These are phyloP conservation scores for Globisporangium nunn DNA, from an alignment of 352 stramenopile species.

Conservation along the genomic window DNA sequence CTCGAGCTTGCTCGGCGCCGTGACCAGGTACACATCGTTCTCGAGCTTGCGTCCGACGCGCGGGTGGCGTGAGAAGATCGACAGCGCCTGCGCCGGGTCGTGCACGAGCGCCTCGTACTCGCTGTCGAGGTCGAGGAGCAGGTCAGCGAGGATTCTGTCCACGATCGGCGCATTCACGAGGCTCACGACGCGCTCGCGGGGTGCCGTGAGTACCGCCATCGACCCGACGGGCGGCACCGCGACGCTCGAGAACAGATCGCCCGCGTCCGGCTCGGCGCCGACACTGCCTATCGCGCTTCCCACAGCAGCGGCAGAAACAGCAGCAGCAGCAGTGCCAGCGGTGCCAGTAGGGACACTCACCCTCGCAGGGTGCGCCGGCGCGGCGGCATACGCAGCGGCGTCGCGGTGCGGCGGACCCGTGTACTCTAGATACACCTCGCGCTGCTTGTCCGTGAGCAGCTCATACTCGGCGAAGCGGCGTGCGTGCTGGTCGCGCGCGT, in stretches of 20 bases:
- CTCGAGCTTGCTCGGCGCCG: constrained; percentile 4
- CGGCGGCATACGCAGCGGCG: not conserved
- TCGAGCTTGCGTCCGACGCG: not conserved
- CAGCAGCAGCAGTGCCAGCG: not conserved
- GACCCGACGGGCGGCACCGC: not conserved
- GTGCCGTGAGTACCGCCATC: not conserved
- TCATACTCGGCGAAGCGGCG: constrained; percentile 11
- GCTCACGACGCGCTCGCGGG: constrained; percentile 4
- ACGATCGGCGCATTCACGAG: constrained; percentile 13
- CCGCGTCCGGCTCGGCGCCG: not conserved
- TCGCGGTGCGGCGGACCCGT: not conserved
- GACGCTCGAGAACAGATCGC: not conserved
- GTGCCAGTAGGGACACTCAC: no score
- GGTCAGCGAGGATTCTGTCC: constrained; percentile 9
- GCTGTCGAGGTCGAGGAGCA: constrained; percentile 10
- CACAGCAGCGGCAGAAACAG: no score
- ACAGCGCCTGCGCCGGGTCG: constrained; percentile 7
- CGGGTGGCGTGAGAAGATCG: constrained; percentile 2
- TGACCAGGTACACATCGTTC: constrained; percentile 6
- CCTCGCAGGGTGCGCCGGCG: not conserved
- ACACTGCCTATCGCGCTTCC: not conserved
- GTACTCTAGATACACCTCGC: constrained; percentile 12
- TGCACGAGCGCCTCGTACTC: constrained; percentile 6
- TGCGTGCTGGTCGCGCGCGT: constrained; percentile 12
- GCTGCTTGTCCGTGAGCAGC: constrained; percentile 13